Percentiles rank a stretch among this genome's conserved stretches.
Evolutionary conservation across 768 basidiomycete genomes (phyloP).

Genomic region (Boletus bicolor): DNA sequence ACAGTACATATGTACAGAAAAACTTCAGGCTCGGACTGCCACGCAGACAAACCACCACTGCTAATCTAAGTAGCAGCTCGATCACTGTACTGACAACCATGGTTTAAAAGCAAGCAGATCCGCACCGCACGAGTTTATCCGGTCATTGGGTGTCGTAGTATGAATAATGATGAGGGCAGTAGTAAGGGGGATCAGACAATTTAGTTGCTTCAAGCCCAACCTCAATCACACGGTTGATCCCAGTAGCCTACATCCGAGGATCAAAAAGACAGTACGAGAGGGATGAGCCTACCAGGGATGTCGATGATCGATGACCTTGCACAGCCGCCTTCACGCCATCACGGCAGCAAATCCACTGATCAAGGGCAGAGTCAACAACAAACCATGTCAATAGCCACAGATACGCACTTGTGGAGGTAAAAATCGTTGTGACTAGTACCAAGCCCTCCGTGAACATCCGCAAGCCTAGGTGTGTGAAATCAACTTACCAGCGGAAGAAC

Average conservation of each 20-base stretch:
- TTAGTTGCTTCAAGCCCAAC: too few relatives aligned
- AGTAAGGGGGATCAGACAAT: not conserved
- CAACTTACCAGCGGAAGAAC: constrained; percentile 23
- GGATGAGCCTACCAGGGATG: constrained; percentile 10
- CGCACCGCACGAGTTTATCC: too few relatives aligned
- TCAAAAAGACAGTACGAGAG: not conserved
- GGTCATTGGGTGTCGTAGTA: too few relatives aligned
- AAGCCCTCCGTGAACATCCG: not conserved
- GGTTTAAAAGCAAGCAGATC: not conserved
- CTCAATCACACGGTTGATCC: constrained; percentile 2
- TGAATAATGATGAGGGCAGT: not conserved
- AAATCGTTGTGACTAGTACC: constrained; percentile 21
- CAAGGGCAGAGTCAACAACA: not conserved
- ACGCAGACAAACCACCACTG: too few relatives aligned
- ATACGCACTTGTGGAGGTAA: constrained; percentile 20
- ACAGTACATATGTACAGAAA: not conserved
- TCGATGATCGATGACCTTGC: not conserved
- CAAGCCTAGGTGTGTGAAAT: too few relatives aligned
- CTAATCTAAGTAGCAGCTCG: too few relatives aligned
- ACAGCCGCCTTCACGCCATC: constrained; percentile 9
- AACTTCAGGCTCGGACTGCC: not conserved
- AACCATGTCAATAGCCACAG: not conserved
- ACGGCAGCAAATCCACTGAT: constrained; percentile 21
- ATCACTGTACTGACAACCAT: not conserved
- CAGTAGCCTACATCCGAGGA: constrained; percentile 4